A percentile compares a stretch with the other conserved stretches of the same genome.
Conservation (phyloP, 1,284 basidiomycete species). For the Malassezia cuniculi region DNA sequence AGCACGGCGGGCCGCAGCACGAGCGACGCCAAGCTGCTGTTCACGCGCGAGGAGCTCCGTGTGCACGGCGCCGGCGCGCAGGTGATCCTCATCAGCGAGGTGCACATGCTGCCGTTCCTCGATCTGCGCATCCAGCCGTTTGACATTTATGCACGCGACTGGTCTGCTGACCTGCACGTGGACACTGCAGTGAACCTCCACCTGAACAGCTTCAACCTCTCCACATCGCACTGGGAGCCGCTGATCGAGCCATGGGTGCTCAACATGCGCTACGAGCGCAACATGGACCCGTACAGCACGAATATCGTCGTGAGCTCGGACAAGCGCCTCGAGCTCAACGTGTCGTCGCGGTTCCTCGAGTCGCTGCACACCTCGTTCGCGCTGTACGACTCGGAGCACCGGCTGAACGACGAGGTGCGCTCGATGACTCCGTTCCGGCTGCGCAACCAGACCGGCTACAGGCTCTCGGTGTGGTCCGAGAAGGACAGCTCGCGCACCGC, state of each 20-base stretch:
- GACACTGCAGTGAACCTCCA: constrained; percentile 52
- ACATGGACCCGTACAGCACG: constrained; percentile 49
- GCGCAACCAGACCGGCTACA: constrained; percentile 74
- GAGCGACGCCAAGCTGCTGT: constrained; percentile 30
- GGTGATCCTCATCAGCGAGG: constrained; percentile 81
- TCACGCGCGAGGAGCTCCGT: constrained; percentile 35
- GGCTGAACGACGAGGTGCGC: constrained; percentile 43
- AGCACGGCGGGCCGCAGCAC: not conserved
- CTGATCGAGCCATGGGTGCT: constrained; percentile 95
- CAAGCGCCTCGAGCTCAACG: constrained; percentile 77
- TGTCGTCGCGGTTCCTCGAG: constrained; percentile 72
- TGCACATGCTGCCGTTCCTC: constrained; percentile 86
- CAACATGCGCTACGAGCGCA: constrained; percentile 49
- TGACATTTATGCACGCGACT: constrained; percentile 70
- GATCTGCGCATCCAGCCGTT: constrained; percentile 79
- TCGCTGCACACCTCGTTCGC: constrained; percentile 62
- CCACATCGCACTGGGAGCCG: constrained; percentile 99
- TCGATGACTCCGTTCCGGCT: constrained; percentile 87
- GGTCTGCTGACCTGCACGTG: constrained; percentile 69
- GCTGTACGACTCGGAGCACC: constrained; percentile 57
- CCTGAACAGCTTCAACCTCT: constrained; percentile 92
- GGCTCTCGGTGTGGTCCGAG: constrained; percentile 45
- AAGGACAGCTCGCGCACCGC: constrained; percentile 20
- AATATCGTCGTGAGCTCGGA: constrained; percentile 60
- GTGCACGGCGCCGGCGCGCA: constrained; percentile 58